Evolutionary conservation across 75 land plant species (phyloP), one percentile per base, ranked within the genome.

Genomic region (Chamaecyparis obtusa): DNA sequence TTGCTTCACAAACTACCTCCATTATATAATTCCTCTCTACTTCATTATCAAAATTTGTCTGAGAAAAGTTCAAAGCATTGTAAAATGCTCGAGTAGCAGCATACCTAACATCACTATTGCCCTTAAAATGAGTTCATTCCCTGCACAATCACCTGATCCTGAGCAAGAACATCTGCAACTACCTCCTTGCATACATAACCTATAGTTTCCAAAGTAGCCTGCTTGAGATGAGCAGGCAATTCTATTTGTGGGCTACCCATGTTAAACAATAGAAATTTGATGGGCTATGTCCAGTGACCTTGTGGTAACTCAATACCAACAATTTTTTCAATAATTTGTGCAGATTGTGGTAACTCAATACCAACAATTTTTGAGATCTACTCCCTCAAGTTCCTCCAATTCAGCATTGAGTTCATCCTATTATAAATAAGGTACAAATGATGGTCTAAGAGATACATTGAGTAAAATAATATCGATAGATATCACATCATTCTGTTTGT

Each of bases 171-270:
- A 85, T 97, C 93, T 21, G 97, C 91, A 75, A 96, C 91, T 13
- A 97, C 95, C 88, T 97, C 97, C 86, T 97, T 97, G 84, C 97
- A 97, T 64, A 97, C 83, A 86, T 94, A 95, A 10, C 99, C 97
- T 15, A 97, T 93, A 9, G 99, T 93, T 69, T 97, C 99, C 37
- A 97, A 90, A 3, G 99, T 95, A 0, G 97, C 97, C 85, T 97
- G 96, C 87, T 94, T 97, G 46, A 93, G 91, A 88, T 92, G 92
- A 74, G 95, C 81, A 46, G 94, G 94, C 4, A 87, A 84, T 86
- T 94, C 94, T 35, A 93, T n/a, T 32, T 90, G 86, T 15, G 84
- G 71, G 5, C 87, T 80, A 14, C 88, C 88, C 92, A 91, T 91
- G 84, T 91, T 91, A 13, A 83, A 71, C 84, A 91, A 80, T 64